These are phyloP conservation scores for Chondrus crispus DNA, from an alignment of 23 red algal species.

Conservation along the genomic window DNA sequence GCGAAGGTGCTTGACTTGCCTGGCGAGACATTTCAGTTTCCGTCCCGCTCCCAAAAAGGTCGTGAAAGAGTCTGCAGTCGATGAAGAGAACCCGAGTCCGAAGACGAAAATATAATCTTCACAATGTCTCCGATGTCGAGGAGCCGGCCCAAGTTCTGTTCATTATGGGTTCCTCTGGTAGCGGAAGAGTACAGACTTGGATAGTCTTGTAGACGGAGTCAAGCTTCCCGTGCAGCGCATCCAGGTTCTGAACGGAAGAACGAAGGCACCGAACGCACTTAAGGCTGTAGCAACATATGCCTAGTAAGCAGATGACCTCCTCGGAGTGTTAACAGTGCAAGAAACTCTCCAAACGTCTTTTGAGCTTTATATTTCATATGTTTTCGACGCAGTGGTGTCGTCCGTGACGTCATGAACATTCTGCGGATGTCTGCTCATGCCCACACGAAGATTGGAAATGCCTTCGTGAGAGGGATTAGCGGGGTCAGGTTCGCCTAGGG, in stretches of 20 bases:
- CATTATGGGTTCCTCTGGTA: constrained; percentile 86
- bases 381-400: background rate
- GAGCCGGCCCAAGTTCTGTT: constrained; percentile 86
- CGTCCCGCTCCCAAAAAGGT: too few species aligned
- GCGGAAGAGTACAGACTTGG: constrained; percentile 82
- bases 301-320: constrained; percentile 77
- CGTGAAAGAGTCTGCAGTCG: too few species aligned
- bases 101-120: constrained; percentile 7
- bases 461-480: constrained; percentile 77
- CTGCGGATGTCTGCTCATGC: constrained; percentile 53
- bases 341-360: constrained; percentile 83
- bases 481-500: constrained; percentile 87
- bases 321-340: constrained; percentile 56
- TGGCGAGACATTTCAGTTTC: too few species aligned
- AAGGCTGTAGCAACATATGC: constrained; percentile 70
- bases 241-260: constrained; percentile 42
- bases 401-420: constrained; percentile 72
- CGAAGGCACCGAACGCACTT: constrained; percentile 31
- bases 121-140: constrained; percentile 44
- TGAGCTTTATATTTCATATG: constrained; percentile 18
- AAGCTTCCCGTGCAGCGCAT: constrained; percentile 60
- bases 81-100: background rate
- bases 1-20: too few species aligned
- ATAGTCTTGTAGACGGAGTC: constrained; percentile 66
- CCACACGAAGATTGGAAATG: constrained; percentile 74